Evolutionary conservation across 78 protist species (phyloP).

Genomic region (Tieghemostelium lacteum): DNA sequence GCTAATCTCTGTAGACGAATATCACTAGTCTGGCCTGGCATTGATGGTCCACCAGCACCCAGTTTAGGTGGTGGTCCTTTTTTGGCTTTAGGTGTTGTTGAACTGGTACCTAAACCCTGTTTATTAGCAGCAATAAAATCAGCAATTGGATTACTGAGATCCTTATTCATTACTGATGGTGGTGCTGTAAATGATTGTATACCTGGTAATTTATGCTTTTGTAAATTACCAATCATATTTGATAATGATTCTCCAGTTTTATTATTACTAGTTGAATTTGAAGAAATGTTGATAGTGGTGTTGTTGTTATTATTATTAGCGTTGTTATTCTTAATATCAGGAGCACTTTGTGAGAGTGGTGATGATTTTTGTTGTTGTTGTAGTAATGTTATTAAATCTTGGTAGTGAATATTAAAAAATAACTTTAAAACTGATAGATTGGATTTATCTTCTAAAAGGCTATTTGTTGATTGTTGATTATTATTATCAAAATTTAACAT

Average conservation of each 20-base stretch:
- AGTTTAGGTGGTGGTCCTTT: constrained; percentile 58
- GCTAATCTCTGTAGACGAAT: constrained; percentile 35
- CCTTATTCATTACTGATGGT: constrained; percentile 45
- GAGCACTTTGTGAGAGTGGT: too few species aligned
- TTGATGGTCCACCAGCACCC: background rate
- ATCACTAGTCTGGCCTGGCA: constrained; percentile 14
- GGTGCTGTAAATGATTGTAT: constrained; percentile 65
- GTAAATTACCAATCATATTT: constrained; percentile 13
- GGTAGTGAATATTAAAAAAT: background rate
- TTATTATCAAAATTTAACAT: background rate
- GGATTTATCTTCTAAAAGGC: background rate
- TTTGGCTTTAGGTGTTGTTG: background rate
- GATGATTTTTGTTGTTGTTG: background rate
- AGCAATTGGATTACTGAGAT: constrained; percentile 64
- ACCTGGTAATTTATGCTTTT: constrained; percentile 10
- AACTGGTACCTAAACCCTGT: background rate
- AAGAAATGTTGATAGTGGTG: background rate
- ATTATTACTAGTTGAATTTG: background rate
- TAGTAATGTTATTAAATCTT: background rate
- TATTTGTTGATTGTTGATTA: background rate
- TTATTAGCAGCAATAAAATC: constrained; percentile 45
- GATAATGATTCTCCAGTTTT: constrained; percentile 58
- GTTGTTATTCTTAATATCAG: too few species aligned
- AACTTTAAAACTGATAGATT: background rate
- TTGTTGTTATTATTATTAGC: constrained; percentile 1